phyloP scores from a whole-genome alignment of 176 grass and related monocot species.

The Elaeis guineensis region DNA sequence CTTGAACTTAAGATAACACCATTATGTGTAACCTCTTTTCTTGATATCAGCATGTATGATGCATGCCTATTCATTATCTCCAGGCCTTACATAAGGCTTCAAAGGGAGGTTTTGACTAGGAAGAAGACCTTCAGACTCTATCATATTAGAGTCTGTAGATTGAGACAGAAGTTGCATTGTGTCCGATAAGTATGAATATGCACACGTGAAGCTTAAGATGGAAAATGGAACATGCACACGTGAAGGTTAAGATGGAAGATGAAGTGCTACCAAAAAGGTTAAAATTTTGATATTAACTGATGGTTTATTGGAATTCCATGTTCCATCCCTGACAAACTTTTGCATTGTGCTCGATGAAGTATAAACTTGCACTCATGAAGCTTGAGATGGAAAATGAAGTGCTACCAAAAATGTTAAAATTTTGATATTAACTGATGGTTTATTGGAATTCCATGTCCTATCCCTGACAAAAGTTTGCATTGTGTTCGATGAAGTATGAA shows the following conservation, averaged over 20 bases:
- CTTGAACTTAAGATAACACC: not conserved
- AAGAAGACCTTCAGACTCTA: slow-evolving; percentile 29
- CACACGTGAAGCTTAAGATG: slow-evolving; percentile 23
- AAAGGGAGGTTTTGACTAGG: slow-evolving; percentile 28
- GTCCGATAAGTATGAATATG: slow-evolving; percentile 34
- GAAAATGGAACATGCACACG: slow-evolving; percentile 35
- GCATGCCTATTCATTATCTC: not conserved
- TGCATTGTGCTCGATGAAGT: slow-evolving; percentile 46
- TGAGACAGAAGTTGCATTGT: slow-evolving; percentile 59
- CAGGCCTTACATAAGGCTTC: slow-evolving; percentile 40
- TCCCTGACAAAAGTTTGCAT: too few species aligned
- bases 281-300: not conserved
- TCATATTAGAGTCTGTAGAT: slow-evolving; percentile 64
- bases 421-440: not conserved
- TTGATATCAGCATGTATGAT: too few species aligned
- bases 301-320: not conserved
- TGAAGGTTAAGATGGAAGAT: slow-evolving; percentile 17
- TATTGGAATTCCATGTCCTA: not conserved
- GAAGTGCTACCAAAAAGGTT: slow-evolving; percentile 6
- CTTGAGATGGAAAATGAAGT: slow-evolving; percentile 9
- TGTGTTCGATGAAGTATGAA: slow-evolving; percentile 21
- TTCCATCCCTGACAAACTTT: slow-evolving; percentile 31
- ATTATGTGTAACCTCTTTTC: not conserved
- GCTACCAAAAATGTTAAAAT: slow-evolving; percentile 1
- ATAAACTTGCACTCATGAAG: slow-evolving; percentile 9